Evolutionary conservation across 495 filamentous ascomycete genomes (phyloP).

Genomic region (Opeltia flavorubescens): DNA sequence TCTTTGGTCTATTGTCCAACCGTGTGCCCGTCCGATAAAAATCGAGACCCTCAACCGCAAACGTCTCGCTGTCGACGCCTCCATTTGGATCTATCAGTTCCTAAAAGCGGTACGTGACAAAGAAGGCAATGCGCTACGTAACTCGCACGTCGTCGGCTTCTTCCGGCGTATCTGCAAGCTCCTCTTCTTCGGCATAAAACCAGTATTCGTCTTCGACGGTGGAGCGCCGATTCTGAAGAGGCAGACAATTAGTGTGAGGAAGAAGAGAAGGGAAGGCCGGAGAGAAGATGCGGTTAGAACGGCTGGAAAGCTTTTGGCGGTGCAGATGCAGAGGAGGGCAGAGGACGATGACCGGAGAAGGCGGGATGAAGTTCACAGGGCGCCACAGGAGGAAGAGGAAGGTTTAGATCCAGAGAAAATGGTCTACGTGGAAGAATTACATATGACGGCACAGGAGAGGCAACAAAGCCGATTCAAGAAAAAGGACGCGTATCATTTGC

Average conservation of each 20-base stretch:
- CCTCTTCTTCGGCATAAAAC: constrained; percentile 88
- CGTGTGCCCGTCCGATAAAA: constrained; percentile 71
- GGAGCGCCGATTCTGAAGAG: constrained; percentile 84
- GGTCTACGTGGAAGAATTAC: constrained; percentile 78
- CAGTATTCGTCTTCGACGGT: constrained; percentile 96
- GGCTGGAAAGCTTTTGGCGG: constrained; percentile 74
- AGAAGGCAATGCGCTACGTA: constrained; percentile 91
- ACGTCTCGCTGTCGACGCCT: constrained; percentile 90
- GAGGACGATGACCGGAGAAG: constrained; percentile 67
- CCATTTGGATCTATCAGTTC: constrained; percentile 99
- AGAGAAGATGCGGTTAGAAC: constrained; percentile 86
- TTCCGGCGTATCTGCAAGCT: constrained; percentile 96
- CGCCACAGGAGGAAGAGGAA: constrained; percentile 33
- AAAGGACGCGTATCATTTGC: constrained; percentile 88
- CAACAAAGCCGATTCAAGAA: constrained; percentile 69
- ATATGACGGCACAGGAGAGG: constrained; percentile 67
- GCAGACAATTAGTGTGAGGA: constrained; percentile 70
- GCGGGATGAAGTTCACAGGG: constrained; percentile 28
- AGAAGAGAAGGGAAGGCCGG: constrained; percentile 69
- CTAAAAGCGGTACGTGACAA: constrained; percentile 97
- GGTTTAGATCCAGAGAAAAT: constrained; percentile 57
- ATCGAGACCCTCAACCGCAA: constrained; percentile 91
- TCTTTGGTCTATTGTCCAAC: constrained; percentile 89
- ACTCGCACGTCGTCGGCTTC: constrained; percentile 91
- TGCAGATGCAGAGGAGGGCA: constrained; percentile 78